These are phyloP conservation scores for Phyllosticta capitalensis DNA, from an alignment of 2,329 filamentous ascomycete genomes.

Conservation along the genomic window DNA sequence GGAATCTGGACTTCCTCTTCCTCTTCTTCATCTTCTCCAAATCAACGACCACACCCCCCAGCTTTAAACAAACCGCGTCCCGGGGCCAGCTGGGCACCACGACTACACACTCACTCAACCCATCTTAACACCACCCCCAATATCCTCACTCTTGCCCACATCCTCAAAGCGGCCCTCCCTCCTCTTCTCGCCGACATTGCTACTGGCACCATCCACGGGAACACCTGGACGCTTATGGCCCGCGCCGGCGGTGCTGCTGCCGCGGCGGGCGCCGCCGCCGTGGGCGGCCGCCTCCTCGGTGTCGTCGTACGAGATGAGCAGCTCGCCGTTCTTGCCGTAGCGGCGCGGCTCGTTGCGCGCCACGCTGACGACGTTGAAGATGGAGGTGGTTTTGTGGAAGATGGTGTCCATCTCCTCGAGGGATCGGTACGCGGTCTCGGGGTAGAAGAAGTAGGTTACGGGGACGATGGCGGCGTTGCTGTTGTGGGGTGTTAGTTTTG, in stretches of 20 bases:
- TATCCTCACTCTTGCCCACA: not conserved
- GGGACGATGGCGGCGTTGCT: constrained; percentile 46
- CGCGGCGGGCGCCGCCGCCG: not conserved
- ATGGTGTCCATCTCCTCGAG: constrained; percentile 63
- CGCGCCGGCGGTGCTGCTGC: not conserved
- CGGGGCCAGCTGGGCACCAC: too few species aligned
- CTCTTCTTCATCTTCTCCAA: too few species aligned
- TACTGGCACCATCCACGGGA: not conserved
- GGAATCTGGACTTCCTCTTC: too few species aligned
- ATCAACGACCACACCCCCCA: too few species aligned
- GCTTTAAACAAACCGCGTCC: too few species aligned
- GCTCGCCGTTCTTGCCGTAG: constrained; percentile 49
- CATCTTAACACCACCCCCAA: not conserved
- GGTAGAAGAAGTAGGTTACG: constrained; percentile 52
- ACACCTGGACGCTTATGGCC: not conserved
- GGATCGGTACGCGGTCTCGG: constrained; percentile 45
- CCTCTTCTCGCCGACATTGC: constrained; percentile 8
- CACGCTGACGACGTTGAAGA: constrained; percentile 41
- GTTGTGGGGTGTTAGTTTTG: not conserved
- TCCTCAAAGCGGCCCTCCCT: constrained; percentile 5
- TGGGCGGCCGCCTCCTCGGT: constrained; percentile 21
- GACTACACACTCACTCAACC: not conserved
- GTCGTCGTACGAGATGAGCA: constrained; percentile 43
- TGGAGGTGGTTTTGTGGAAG: constrained; percentile 45
- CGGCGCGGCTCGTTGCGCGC: constrained; percentile 44